Evolutionary conservation across 495 filamentous ascomycete species (phyloP), one percentile per base, ranked within the genome.

Genomic region (Aspergillus affinis): DNA sequence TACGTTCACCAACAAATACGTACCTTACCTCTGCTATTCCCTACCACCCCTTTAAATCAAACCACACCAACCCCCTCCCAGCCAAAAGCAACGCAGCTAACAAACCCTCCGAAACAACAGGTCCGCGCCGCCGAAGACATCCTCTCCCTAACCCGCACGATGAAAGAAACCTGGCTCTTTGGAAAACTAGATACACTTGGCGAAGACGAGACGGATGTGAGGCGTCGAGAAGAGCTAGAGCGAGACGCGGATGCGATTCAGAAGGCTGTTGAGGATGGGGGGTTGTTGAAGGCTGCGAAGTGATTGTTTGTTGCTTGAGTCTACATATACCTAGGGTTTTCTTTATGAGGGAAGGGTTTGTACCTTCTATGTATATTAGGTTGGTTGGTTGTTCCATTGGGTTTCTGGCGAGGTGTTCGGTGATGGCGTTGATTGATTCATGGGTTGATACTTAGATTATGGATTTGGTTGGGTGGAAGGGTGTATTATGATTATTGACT

Each of bases 91-190:
- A 53, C 50, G 21, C 20, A 29, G 26, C 18, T 26, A n/a, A 7
- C 50, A 10, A 29, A 52, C 8, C 20, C 2, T 8, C 19, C 2
- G 2, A 21, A 27, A 48, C 10, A 19, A 51, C 44, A 89, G 87
- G 78, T 88, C 65, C 84, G 84, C 48, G 80, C 85, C 13, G 83
- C 83, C 10, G 88, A 91, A 71, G 87, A 91, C 54, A 69, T 88
- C 20, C 75, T 89, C 44, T 75, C 79, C 12, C 66, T 91, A 15
- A 88, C 82, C 32, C 80, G 88, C 15, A 73, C 77, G 7, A 74
- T 91, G 75, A 89, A 90, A 70, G 88, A 91, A 64, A 78, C 83
- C n/a, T 91, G 88, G 88, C 74, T 90, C 23, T 89, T 88, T 64
- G 88, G 88, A 17, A 82, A 86, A 59, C 75, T 90, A n/a, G 75